Evolutionary conservation across 805 yeast species (phyloP), one percentile per base, ranked within the genome.

Genomic region (Millerozyma acaciae): DNA sequence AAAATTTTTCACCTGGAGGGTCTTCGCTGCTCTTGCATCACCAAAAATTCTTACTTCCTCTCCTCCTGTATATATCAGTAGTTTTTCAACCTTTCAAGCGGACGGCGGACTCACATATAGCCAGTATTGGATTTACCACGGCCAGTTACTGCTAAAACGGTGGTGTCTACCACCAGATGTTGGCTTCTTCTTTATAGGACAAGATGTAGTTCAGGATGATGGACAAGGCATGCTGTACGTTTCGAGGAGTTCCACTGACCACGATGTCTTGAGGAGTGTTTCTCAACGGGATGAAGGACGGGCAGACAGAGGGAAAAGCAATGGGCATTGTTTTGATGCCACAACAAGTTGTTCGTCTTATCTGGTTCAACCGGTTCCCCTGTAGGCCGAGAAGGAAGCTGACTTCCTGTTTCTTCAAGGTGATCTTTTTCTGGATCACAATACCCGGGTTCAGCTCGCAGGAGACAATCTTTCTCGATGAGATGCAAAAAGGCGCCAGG

Each of bases 311-410:
- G 8, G 26, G 20, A 3, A 28, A 28, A 7, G 38, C 32, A 7
- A 42, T 33, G 0, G 58, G 53, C 28, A 43, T 20, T 2, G 55
- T 46, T 18, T 44, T 43, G 9, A 58, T 53, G 13, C 18, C 31
- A 36, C 64, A 58, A 2, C 43, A 40, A 2, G 55, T 39, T 16
- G 39, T 32, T n/a, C 37, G 24, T 28, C 64, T 37, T 8, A 58
- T 49, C 2, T 37, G 26, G 21, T 43, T 45, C n/a, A 58, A 35
- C 26, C 53, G 30, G 2, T 33, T 26, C 2, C 62, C 64, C 18
- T 51, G 42, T 20, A 35, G 23, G 9, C 65, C 65, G 17, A 58
- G 46, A 2, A 58, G 32, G 14, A 39, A 43, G 15, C 51, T 45
- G 1, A 57, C 57, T 34, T 54, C 50, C 19, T 36, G 41, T 28